Base-by-base conservation (phyloP, 768 basidiomycete genomes). In the Tricholoma bakamatsutake region DNA sequence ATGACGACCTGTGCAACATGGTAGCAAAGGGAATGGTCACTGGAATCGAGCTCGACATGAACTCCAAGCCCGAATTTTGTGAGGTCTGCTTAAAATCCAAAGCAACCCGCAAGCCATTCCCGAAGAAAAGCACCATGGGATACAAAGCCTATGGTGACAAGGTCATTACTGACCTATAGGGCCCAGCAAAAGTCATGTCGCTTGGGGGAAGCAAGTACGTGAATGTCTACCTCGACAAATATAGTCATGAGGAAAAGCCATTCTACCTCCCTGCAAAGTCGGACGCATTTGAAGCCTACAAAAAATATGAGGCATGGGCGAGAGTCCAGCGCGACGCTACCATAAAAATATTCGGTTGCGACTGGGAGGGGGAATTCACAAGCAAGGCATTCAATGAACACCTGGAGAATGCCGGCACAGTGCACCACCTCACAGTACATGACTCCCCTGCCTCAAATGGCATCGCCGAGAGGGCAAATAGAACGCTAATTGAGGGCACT, bases 31-130 rank as follows among this genome's bases (percentile, higher is more conserved):
- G 64, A 1, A 57, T 65, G 52, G 57, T 76, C 13, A 62, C 48
- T 1, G 73, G 72, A 0, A 57, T 77, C 13, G 59, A 62, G 6
- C 61, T 76, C 2, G 63, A 64, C 51, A 50, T 57, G 42, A 39
- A 57, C 17, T 64, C 63, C 0, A 63, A 64, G 30, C 60, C 55
- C 13, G 55, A 61, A n/a, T 62, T 64, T 31, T 71, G 67, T 53
- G 60, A 64, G 24, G 27, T 63, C 2, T 71, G 69, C 31, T 45
- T 59, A 0, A 63, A 30, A 61, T 24, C 64, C 3, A 70, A 70
- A 50, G 28, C 31, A 37, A 12, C 63, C 3, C 5, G 24, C 2
- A 30, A 24, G n/a, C 40, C 21, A 5, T 40, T 40, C 24, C 51
- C 34, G 5, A 50, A 21, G 33, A 4, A 28, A 35, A 35, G 33